Conservation (phyloP, 306 rosid genomes). For the Erythrophleum fordii region DNA sequence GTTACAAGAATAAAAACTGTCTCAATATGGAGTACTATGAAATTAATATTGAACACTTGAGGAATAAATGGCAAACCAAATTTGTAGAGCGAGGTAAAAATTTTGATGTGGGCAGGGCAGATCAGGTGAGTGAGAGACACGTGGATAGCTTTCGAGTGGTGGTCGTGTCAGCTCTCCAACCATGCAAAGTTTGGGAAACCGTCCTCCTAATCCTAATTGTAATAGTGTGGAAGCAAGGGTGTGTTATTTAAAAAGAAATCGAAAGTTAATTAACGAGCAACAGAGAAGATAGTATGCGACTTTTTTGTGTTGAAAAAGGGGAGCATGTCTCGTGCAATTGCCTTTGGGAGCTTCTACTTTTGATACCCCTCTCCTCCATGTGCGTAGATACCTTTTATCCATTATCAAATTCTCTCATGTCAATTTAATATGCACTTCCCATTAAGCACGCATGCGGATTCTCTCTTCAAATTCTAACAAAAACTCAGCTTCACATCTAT, state of each 20-base stretch:
- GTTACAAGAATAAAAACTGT: too few relatives aligned
- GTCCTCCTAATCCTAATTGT: background rate
- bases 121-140: too few relatives aligned
- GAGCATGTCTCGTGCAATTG: slow-evolving; percentile 36
- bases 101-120: too few relatives aligned
- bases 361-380: slow-evolving; percentile 35
- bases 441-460: too few relatives aligned
- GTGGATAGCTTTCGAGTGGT: background rate
- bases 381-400: background rate
- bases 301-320: slow-evolving; percentile 34
- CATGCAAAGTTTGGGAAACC: background rate
- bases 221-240: slow-evolving; percentile 37
- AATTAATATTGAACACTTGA: too few relatives aligned
- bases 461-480: too few relatives aligned
- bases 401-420: background rate
- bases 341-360: slow-evolving; percentile 37
- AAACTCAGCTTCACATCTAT: too few relatives aligned
- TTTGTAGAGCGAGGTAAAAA: too few relatives aligned
- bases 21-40: too few relatives aligned
- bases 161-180: background rate
- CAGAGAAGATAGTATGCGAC: slow-evolving; percentile 14
- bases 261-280: slow-evolving; percentile 20
- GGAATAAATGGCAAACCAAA: too few relatives aligned
- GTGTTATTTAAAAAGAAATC: background rate
- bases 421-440: background rate